Base-by-base conservation (phyloP, 148 eudicot genomes). In the Hydrangea macrophylla region DNA sequence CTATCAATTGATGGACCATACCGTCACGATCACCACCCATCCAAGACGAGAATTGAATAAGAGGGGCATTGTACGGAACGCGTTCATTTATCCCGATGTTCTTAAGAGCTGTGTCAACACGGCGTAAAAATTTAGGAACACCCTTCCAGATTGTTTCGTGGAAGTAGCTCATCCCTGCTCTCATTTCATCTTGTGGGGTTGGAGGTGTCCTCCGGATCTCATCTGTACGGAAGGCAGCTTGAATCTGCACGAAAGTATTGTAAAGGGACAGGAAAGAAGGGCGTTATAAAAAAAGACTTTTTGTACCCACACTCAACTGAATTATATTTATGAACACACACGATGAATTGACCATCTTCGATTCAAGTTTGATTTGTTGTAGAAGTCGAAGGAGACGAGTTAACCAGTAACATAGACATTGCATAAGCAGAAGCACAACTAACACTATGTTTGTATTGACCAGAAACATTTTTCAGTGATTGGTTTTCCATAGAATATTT, bases 1-100 rank as follows among this genome's bases (percentile, higher is more conserved):
- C 35, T 42, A n/a, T 18, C 4, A 35, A 61, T 18, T 55, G n/a
- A 69, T 26, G 40, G 45, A 70, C 24, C 72, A 60, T 85, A 91
- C 99, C 99, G 74, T 94, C 97, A 60, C 97, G 96, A 62, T 94
- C 99, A 68, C 99, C 99, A 26, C 99, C 99, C 99, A 94, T 94
- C 99, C 99, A 94, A 58, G 99, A 94, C 58, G 99, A 94, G 75
- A 91, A 94, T 39, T 94, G 99, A 78, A 94, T 94, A 33, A 94
- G 86, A 67, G 99, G 98, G 55, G 99, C 96, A 84, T 91, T 91
- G 65, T 94, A 94, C 27, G 99, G 99, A 75, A 91, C 84, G 31
- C 99, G 90, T 66, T 94, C 97, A 70, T 88, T 84, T 36, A 94
- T 94, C 78, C 99, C 99, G 7, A 94, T 84, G 80, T 91, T 94